These are phyloP conservation scores for Fusarium sp. DNA, from an alignment of 2,329 filamentous ascomycete species.

Conservation along the genomic window DNA sequence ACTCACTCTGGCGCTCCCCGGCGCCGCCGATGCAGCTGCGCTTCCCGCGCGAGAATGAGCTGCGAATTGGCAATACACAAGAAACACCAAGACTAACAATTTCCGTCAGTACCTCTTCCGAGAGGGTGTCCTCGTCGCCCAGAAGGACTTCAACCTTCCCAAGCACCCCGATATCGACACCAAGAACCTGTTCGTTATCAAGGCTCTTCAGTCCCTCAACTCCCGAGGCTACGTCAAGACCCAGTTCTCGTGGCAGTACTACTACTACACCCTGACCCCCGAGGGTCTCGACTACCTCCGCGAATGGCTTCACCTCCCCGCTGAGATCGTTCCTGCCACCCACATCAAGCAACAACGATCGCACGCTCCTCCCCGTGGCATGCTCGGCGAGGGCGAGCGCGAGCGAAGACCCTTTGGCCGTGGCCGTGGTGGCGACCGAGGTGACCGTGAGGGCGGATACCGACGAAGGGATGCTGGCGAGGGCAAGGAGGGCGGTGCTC, in stretches of 20 bases:
- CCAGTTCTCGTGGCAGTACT: conserved; percentile 99
- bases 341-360: conserved; percentile 99
- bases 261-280: conserved; percentile 99
- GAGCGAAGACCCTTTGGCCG: conserved; percentile 86
- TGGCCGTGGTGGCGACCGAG: conserved; percentile 76
- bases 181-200: conserved; percentile 99
- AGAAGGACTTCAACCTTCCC: conserved; percentile 98
- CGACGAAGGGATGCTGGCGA: conserved; percentile 86
- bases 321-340: conserved; percentile 98
- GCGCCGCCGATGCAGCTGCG: conserved; percentile 6
- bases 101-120: conserved; percentile 86
- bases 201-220: conserved; percentile 97
- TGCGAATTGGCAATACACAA: conserved; percentile 34
- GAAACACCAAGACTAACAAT: conserved; percentile 38
- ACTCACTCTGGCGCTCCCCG: conserved; percentile 10
- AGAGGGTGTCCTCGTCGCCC: conserved; percentile 90
- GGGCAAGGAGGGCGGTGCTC: conserved; percentile 90
- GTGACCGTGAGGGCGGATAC: conserved; percentile 89
- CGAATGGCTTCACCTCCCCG: conserved; percentile 99
- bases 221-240: conserved; percentile 99
- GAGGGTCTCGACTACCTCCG: conserved; percentile 99
- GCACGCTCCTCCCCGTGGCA: conserved; percentile 96
- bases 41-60: conserved; percentile 5
- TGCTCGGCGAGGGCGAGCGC: conserved; percentile 87
- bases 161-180: conserved; percentile 99